Evolutionary conservation across 352 stramenopile species (phyloP).

Genomic region (Phytopythium oedochilum): DNA sequence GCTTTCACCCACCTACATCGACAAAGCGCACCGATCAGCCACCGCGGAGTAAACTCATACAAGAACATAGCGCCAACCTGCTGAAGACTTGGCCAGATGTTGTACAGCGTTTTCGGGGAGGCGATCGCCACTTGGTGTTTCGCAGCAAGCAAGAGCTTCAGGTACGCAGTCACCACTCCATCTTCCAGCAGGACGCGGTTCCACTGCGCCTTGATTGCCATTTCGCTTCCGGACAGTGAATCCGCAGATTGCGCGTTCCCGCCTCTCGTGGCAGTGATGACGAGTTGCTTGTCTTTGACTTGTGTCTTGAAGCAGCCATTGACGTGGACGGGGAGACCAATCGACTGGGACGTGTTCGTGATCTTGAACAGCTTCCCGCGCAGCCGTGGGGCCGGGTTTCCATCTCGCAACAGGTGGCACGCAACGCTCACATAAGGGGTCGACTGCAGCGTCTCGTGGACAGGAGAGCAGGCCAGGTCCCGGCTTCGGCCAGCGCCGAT

Average conservation of each 20-base stretch:
- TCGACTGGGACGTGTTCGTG: conserved; percentile 36
- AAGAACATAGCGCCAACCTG: conserved; percentile 16
- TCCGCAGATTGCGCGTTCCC: conserved; percentile 2
- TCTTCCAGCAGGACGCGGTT: conserved; percentile 74
- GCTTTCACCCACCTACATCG: conserved; percentile 9
- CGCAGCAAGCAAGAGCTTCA: conserved; percentile 50
- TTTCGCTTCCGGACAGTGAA: conserved; percentile 32
- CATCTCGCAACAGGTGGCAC: conserved; percentile 51
- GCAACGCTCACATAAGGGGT: conserved; percentile 65
- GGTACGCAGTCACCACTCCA: conserved; percentile 49
- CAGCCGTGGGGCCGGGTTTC: conserved; percentile 26
- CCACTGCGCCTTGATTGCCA: conserved; percentile 55
- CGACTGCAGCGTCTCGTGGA: conserved; percentile 61
- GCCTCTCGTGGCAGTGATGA: conserved; percentile 11
- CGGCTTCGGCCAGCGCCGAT: conserved; percentile 57
- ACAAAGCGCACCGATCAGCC: background rate
- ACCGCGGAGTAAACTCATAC: background rate
- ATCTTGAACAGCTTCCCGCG: conserved; percentile 62
- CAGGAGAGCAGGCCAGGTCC: conserved; percentile 50
- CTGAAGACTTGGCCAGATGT: conserved; percentile 46
- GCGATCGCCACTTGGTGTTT: conserved; percentile 36
- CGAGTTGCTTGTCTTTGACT: conserved; percentile 37
- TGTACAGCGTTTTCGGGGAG: conserved; percentile 53
- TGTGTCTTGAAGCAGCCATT: conserved; percentile 77
- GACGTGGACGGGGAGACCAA: conserved; percentile 62